Evolutionary conservation across 140 eudicot genomes (phyloP).

Genomic region (Ambrosia hybrid): DNA sequence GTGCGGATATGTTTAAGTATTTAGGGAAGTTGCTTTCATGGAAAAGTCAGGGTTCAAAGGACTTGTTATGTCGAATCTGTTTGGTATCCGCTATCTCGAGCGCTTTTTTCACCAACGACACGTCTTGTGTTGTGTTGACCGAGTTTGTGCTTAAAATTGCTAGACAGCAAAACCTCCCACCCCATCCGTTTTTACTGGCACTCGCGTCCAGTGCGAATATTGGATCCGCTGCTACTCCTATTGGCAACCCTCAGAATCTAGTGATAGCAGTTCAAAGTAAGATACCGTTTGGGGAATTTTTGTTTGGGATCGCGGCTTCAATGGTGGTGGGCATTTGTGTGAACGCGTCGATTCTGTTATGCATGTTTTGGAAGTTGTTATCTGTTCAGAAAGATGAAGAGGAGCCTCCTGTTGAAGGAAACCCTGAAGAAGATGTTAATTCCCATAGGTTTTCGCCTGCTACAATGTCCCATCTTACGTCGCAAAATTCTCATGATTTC

Average conservation of each 20-base stretch:
- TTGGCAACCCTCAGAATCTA: conserved; percentile 92
- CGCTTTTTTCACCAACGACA: conserved; percentile 92
- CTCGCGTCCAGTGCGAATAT: conserved; percentile 96
- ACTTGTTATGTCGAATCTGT: conserved; percentile 76
- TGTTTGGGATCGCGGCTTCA: conserved; percentile 69
- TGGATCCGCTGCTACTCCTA: conserved; percentile 94
- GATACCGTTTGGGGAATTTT: conserved; percentile 68
- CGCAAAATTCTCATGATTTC: conserved; percentile 53
- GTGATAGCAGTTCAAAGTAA: conserved; percentile 88
- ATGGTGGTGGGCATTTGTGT: conserved; percentile 71
- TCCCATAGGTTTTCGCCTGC: conserved; percentile 92
- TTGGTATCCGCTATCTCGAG: conserved; percentile 78
- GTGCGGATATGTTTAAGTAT: conserved; percentile 91
- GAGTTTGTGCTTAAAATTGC: conserved; percentile 93
- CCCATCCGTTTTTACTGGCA: conserved; percentile 84
- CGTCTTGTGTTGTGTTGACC: conserved; percentile 88
- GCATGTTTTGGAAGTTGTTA: conserved; percentile 86
- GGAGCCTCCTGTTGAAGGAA: conserved; percentile 50
- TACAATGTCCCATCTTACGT: conserved; percentile 69
- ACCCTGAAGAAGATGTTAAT: conserved; percentile 54
- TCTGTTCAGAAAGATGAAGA: conserved; percentile 77
- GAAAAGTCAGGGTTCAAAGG: conserved; percentile 81
- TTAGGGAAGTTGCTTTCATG: conserved; percentile 68
- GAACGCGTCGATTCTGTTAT: conserved; percentile 61
- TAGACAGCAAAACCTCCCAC: conserved; percentile 95